A percentile compares a stretch with the other conserved stretches of the same genome.
These are phyloP conservation scores for Yarrowia divulgata DNA, from an alignment of 805 yeast species.

Conservation along the genomic window DNA sequence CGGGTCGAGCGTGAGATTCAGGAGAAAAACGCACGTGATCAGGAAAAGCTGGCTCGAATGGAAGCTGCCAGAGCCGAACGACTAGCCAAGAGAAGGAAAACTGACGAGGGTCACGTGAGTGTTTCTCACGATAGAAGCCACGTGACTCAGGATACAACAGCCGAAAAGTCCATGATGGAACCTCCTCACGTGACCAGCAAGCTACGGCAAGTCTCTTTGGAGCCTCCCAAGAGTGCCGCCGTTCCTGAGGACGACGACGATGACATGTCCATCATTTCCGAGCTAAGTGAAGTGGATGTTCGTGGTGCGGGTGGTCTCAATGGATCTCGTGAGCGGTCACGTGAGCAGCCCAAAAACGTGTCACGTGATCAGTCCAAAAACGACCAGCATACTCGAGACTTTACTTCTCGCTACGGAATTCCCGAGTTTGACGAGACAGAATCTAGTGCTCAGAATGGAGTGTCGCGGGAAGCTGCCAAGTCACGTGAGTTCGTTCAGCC, in stretches of 20 bases:
- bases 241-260: background rate
- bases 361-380: background rate
- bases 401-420: slow-evolving; percentile 19
- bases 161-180: background rate
- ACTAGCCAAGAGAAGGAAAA: slow-evolving; percentile 6
- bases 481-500: slow-evolving; percentile 2
- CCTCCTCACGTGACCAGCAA: slow-evolving; percentile 18
- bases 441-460: background rate
- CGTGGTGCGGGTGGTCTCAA: background rate
- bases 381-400: slow-evolving; percentile 3
- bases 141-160: background rate
- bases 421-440: slow-evolving; percentile 19
- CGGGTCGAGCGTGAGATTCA: slow-evolving; percentile 17
- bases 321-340: background rate
- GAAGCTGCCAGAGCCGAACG: slow-evolving; percentile 9
- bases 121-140: background rate
- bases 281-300: slow-evolving; percentile 22
- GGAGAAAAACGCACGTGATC: slow-evolving; percentile 20
- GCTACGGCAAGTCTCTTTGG: slow-evolving; percentile 12
- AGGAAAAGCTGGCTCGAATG: slow-evolving; percentile 18
- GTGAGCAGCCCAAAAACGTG: background rate
- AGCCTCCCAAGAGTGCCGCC: slow-evolving; percentile 4
- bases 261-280: slow-evolving; percentile 10
- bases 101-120: slow-evolving; percentile 16
- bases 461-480: background rate